Percentiles rank a stretch among this genome's conserved stretches.
These are phyloP conservation scores for Rhododendron williamsianum DNA, from an alignment of 148 eudicot species.

Conservation along the genomic window DNA sequence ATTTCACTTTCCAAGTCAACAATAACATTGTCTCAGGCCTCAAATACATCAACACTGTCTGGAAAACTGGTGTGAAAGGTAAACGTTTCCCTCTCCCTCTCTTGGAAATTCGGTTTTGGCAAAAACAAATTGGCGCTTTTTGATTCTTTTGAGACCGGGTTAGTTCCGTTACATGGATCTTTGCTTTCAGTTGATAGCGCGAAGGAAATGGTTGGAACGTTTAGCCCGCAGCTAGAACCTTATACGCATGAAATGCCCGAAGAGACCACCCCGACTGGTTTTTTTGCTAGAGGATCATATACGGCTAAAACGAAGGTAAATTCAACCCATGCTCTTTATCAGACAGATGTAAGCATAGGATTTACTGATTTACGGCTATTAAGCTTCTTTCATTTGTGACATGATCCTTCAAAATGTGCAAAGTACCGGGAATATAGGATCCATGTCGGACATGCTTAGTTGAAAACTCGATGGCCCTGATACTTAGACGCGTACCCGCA, in stretches of 20 bases:
- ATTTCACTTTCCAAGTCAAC: constrained; percentile 53
- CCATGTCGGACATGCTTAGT: background rate
- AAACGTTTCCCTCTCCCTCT: background rate
- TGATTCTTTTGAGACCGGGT: background rate
- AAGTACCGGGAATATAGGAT: background rate
- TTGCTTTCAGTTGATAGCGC: constrained; percentile 42
- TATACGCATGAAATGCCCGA: constrained; percentile 61
- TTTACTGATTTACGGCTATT: background rate
- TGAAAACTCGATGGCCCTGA: background rate
- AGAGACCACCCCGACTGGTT: constrained; percentile 61
- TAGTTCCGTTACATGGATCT: background rate
- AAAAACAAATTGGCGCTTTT: background rate
- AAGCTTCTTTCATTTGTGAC: background rate
- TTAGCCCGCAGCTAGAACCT: constrained; percentile 63
- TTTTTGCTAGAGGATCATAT: constrained; percentile 59
- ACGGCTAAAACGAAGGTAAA: constrained; percentile 54
- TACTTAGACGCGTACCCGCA: background rate
- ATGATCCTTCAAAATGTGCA: background rate
- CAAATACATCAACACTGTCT: constrained; percentile 56
- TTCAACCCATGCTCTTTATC: background rate
- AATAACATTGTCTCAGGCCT: constrained; percentile 64
- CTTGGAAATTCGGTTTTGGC: background rate
- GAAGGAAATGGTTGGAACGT: constrained; percentile 68
- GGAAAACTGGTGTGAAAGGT: constrained; percentile 75
- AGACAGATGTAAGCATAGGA: background rate